A percentile compares a stretch with the other conserved stretches of the same genome.
Conservation (phyloP, 1,284 basidiomycete genomes). For the Rhodotorula mucilaginosa region DNA sequence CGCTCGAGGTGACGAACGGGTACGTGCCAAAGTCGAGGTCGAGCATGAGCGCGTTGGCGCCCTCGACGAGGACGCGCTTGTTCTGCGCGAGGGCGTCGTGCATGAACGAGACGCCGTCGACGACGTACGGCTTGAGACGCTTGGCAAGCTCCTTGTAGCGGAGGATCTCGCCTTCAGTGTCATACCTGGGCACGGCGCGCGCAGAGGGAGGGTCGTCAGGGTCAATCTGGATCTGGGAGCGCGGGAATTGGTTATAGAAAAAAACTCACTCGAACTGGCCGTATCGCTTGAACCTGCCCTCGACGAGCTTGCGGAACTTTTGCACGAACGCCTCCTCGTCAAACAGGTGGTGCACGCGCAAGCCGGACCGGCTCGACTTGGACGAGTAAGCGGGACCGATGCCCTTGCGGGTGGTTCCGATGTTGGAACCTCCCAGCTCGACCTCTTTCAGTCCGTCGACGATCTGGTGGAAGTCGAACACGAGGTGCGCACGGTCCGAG, state of each 20-base stretch:
- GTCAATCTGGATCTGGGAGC: no score
- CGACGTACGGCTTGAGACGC: slow-evolving; percentile 80
- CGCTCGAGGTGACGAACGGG: slow-evolving; percentile 92
- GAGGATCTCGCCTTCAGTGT: slow-evolving; percentile 92
- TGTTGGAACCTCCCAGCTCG: slow-evolving; percentile 88
- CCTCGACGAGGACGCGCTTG: slow-evolving; percentile 87
- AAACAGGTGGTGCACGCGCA: slow-evolving; percentile 93
- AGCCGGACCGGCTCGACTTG: slow-evolving; percentile 92
- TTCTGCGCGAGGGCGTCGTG: slow-evolving; percentile 69
- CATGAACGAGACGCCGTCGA: slow-evolving; percentile 81
- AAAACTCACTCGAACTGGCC: slow-evolving; percentile 74
- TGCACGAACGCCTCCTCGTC: slow-evolving; percentile 78
- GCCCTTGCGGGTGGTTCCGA: slow-evolving; percentile 96
- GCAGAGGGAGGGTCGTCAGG: no score
- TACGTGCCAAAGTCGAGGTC: slow-evolving; percentile 98
- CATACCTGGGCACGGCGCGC: slow-evolving; percentile 57
- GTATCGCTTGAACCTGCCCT: slow-evolving; percentile 96
- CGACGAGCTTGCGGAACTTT: slow-evolving; percentile 94
- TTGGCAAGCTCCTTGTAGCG: slow-evolving; percentile 87
- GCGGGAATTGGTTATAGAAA: no score
- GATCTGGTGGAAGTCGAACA: slow-evolving; percentile 99
- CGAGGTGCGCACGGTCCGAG: slow-evolving; percentile 93
- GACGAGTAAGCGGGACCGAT: slow-evolving; percentile 98
- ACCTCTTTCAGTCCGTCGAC: slow-evolving; percentile 98
- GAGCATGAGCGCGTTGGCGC: slow-evolving; percentile 97